Conservation (phyloP, 108 stramenopile genomes). For the Chaetoceros muelleri region DNA sequence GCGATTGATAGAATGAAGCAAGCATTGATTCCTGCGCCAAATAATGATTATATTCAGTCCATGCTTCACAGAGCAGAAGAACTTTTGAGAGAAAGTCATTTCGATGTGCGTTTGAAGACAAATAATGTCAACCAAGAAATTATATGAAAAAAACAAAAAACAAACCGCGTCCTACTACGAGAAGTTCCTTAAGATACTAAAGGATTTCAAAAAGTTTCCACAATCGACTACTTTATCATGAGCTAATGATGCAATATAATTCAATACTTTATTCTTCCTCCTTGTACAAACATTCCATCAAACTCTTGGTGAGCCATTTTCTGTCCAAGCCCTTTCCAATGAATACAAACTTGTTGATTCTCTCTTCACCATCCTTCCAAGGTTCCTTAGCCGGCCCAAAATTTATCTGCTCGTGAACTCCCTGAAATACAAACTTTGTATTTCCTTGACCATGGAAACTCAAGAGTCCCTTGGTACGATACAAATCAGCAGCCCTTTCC, state of each 20-base stretch:
- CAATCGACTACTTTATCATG: no score
- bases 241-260: no score
- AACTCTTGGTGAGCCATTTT: constrained; percentile 66
- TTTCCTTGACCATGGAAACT: constrained; percentile 90
- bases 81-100: neutral
- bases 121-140: no score
- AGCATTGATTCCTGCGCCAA: neutral
- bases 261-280: constrained; percentile 34
- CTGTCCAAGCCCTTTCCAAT: constrained; percentile 90
- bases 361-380: constrained; percentile 68
- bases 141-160: no score
- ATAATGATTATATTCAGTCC: neutral
- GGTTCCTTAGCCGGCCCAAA: constrained; percentile 88
- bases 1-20: neutral
- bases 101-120: no score
- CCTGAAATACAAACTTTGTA: constrained; percentile 95
- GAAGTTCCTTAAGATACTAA: no score
- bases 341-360: constrained; percentile 90
- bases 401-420: constrained; percentile 95
- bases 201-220: no score
- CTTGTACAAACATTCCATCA: constrained; percentile 88
- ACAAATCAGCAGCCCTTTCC: constrained; percentile 85
- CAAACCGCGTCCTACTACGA: no score
- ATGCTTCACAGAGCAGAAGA: neutral
- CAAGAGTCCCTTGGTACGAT: constrained; percentile 89